Percentiles rank a stretch among this genome's conserved stretches.
phyloP scores from a whole-genome alignment of 257 asterid genomes.

The Solanum commersonii region DNA sequence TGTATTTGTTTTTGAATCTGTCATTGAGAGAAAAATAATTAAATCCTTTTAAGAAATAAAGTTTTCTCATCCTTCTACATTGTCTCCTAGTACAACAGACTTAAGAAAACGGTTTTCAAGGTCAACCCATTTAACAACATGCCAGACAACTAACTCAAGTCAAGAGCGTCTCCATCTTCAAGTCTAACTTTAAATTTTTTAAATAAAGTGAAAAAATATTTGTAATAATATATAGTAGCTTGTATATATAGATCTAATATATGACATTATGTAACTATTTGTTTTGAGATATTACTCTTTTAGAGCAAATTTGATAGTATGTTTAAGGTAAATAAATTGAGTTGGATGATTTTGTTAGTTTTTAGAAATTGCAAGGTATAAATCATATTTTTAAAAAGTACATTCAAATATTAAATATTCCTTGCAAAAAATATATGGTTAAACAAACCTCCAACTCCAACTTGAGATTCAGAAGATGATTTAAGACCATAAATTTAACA shows the following conservation, averaged over 20 bases:
- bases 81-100: background rate
- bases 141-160: background rate
- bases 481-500: no score
- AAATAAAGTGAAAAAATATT: no score
- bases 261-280: no score
- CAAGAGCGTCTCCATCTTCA: background rate
- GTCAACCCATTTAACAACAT: background rate
- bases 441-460: no score
- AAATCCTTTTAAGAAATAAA: background rate
- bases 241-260: no score
- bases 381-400: background rate
- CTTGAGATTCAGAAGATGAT: no score
- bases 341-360: background rate
- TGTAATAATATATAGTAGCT: background rate
- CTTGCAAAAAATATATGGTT: no score
- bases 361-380: no score
- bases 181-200: background rate
- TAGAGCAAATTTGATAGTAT: background rate
- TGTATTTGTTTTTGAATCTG: no score
- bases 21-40: background rate
- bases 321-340: background rate
- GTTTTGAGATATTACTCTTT: no score
- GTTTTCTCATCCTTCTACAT: no score
- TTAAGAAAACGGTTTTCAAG: background rate
- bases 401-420: background rate